Conservation (phyloP, 2,329 filamentous ascomycete species). For the Colletotrichum scovillei region DNA sequence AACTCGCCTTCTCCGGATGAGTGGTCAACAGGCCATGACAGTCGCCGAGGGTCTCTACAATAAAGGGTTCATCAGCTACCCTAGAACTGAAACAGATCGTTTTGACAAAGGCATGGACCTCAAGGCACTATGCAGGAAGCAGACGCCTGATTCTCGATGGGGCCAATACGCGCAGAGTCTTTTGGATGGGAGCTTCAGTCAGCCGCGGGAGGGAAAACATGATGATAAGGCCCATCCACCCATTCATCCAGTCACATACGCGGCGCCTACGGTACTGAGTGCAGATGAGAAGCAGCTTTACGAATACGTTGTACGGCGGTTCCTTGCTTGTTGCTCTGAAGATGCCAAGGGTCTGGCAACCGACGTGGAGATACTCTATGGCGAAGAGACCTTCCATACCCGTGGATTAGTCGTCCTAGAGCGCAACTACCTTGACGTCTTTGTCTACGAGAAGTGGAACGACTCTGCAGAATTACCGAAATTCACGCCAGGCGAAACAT, state of each 20-base stretch:
- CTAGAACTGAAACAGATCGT: constrained; percentile 95
- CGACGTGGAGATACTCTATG: constrained; percentile 86
- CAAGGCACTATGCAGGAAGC: constrained; percentile 82
- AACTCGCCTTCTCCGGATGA: constrained; percentile 88
- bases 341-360: constrained; percentile 90
- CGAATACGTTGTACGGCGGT: constrained; percentile 91
- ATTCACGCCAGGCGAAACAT: constrained; percentile 82
- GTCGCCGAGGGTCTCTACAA: constrained; percentile 90
- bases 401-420: constrained; percentile 87
- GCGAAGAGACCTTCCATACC: constrained; percentile 83
- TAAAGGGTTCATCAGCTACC: constrained; percentile 96
- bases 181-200: constrained; percentile 79
- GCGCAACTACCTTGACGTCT: constrained; percentile 94
- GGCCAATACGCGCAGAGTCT: constrained; percentile 82
- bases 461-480: constrained; percentile 84
- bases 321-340: constrained; percentile 94
- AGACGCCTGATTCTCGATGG: constrained; percentile 82
- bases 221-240: constrained; percentile 98
- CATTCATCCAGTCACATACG: constrained; percentile 95
- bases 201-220: constrained; percentile 84
- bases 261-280: constrained; percentile 70
- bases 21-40: constrained; percentile 89
- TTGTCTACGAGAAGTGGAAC: constrained; percentile 96
- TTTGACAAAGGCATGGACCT: constrained; percentile 94
- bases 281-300: constrained; percentile 83